Percentiles rank a stretch among this genome's conserved stretches.
phyloP scores from a whole-genome alignment of 805 yeast genomes.

The Yarrowia bubula region DNA sequence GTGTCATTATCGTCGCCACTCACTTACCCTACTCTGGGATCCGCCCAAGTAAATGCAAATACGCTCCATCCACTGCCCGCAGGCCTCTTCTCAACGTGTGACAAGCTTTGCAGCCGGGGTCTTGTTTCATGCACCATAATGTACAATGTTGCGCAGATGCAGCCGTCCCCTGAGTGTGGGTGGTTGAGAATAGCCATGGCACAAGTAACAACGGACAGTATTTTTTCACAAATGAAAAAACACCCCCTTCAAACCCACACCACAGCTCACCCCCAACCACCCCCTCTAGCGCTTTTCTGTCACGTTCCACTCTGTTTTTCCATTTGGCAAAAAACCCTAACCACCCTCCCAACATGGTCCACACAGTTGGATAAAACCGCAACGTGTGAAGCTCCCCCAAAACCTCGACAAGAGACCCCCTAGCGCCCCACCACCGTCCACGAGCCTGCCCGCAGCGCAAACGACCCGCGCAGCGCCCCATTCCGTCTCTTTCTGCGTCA shows the following conservation, averaged over 20 bases:
- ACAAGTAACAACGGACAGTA: too few species aligned
- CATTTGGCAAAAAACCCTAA: constrained; percentile 25
- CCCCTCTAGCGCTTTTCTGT: neutral
- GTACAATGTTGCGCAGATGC: constrained; percentile 4
- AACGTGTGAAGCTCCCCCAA: constrained; percentile 22
- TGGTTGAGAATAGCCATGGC: too few species aligned
- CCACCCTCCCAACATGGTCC: constrained; percentile 23
- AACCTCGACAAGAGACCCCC: constrained; percentile 4
- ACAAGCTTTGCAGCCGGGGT: constrained; percentile 18
- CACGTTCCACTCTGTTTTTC: constrained; percentile 24
- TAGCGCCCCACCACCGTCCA: neutral
- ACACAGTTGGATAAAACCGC: constrained; percentile 13
- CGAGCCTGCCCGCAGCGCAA: neutral
- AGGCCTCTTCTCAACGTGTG: constrained; percentile 8
- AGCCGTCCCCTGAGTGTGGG: neutral
- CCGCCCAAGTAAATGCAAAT: neutral
- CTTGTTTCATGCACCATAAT: constrained; percentile 9
- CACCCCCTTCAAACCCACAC: too few species aligned
- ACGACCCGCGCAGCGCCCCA: neutral
- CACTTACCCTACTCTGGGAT: neutral
- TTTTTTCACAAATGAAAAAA: too few species aligned
- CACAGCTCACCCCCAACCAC: neutral
- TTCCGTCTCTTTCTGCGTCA: neutral
- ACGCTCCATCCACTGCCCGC: constrained; percentile 12
- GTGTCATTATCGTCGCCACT: neutral